These are phyloP conservation scores for Aspergillus cejpii DNA, from an alignment of 2,329 filamentous ascomycete genomes.

Conservation along the genomic window DNA sequence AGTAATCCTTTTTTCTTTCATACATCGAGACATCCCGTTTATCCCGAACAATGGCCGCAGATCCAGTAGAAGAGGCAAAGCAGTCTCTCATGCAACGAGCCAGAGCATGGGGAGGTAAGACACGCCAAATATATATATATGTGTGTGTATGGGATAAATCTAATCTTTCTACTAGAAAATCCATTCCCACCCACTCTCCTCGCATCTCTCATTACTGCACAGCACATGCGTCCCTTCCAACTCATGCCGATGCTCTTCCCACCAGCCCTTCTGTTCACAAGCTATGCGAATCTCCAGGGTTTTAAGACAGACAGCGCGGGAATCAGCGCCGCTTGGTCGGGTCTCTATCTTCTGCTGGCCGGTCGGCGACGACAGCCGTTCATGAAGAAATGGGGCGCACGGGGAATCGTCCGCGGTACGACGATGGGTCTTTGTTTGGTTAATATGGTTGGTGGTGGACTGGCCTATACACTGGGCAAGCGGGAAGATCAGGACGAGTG, in stretches of 20 bases:
- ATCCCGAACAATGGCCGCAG: constrained; percentile 22
- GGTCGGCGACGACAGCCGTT: constrained; percentile 48
- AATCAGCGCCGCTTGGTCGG: constrained; percentile 58
- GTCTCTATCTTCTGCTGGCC: constrained; percentile 58
- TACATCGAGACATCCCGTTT: constrained; percentile 1
- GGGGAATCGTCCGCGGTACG: constrained; percentile 41
- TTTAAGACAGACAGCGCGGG: constrained; percentile 60
- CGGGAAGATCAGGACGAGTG: constrained; percentile 35
- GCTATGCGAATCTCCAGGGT: constrained; percentile 58
- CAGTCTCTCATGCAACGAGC: constrained; percentile 35
- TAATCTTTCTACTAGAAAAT: constrained; percentile 45
- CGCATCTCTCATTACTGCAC: constrained; percentile 59
- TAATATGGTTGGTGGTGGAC: constrained; percentile 43
- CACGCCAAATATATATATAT: background rate
- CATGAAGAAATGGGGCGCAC: constrained; percentile 41
- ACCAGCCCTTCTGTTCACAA: constrained; percentile 58
- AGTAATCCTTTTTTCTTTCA: background rate
- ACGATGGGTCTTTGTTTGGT: constrained; percentile 43
- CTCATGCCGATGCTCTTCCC: constrained; percentile 61
- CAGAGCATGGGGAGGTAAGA: constrained; percentile 41
- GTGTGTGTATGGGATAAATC: background rate
- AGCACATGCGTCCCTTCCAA: constrained; percentile 61
- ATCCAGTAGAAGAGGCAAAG: constrained; percentile 31
- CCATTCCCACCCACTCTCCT: constrained; percentile 59
- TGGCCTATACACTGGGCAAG: constrained; percentile 43